A percentile compares a stretch with the other conserved stretches of the same genome.
phyloP scores from a whole-genome alignment of 768 basidiomycete genomes.

The Trametes gibbosa region DNA sequence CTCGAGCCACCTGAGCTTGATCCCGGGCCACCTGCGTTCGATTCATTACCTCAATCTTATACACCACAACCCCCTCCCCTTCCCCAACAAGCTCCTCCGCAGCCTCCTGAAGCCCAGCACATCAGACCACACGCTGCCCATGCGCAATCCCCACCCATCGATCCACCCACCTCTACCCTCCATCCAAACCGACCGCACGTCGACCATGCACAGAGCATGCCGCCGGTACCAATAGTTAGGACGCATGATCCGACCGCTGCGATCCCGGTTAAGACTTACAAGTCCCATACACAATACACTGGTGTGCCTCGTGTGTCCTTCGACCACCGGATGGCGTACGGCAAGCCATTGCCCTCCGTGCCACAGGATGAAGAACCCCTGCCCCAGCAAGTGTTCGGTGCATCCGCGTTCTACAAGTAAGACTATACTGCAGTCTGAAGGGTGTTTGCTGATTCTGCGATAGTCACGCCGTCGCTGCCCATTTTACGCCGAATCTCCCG shows the following conservation, averaged over 20 bases:
- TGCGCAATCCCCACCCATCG: constrained; percentile 3
- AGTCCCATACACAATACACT: not conserved
- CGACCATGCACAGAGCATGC: not conserved
- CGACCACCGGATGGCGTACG: constrained; percentile 50
- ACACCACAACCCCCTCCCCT: not conserved
- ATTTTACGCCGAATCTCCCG: constrained; percentile 28
- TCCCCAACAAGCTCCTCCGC: not conserved
- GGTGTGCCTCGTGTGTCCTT: constrained; percentile 28
- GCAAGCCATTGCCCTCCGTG: constrained; percentile 19
- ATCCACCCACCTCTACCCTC: not conserved
- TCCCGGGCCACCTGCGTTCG: not conserved
- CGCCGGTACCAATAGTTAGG: not conserved
- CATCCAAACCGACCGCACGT: not conserved
- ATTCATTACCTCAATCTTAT: constrained; percentile 20
- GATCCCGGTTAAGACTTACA: not conserved
- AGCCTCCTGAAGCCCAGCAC: not conserved
- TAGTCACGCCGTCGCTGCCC: constrained; percentile 55
- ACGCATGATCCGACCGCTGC: not conserved
- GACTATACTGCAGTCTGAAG: constrained; percentile 11
- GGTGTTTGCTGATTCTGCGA: not conserved
- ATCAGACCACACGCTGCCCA: not conserved
- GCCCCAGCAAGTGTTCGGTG: constrained; percentile 19
- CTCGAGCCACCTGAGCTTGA: constrained; percentile 20
- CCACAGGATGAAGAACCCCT: constrained; percentile 7
- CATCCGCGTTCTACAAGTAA: constrained; percentile 58